Evolutionary conservation across 768 basidiomycete species (phyloP).

Genomic region (Leccinum subgranulosum): DNA sequence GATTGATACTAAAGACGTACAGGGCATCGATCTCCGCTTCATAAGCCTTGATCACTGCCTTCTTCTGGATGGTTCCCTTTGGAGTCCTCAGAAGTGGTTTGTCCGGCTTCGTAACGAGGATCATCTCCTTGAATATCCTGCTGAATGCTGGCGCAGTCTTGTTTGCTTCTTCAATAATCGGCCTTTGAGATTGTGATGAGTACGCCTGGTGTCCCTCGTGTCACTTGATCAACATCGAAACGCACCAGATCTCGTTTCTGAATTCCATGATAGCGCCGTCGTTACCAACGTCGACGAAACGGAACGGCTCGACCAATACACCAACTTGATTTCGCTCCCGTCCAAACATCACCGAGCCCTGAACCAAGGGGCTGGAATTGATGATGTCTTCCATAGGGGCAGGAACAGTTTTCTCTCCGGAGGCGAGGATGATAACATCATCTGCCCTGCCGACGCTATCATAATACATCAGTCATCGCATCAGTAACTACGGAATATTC

Average conservation of each 20-base stretch:
- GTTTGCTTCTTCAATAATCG: conserved; percentile 40
- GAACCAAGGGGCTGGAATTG: conserved; percentile 17
- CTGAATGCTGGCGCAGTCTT: conserved; percentile 35
- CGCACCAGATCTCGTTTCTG: conserved; percentile 24
- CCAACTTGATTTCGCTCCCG: conserved; percentile 30
- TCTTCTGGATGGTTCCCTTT: conserved; percentile 23
- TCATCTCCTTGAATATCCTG: conserved; percentile 50
- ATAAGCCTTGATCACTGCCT: conserved; percentile 17
- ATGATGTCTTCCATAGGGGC: conserved; percentile 30
- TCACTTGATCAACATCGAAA: background rate
- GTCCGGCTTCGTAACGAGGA: conserved; percentile 36
- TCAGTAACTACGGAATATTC: background rate
- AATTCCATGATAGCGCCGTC: conserved; percentile 10
- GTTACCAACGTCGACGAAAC: conserved; percentile 12
- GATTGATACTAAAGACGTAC: conserved; percentile 4
- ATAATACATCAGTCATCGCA: background rate
- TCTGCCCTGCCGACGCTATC: conserved; percentile 38
- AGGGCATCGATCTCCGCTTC: conserved; percentile 18
- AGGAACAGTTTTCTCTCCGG: conserved; percentile 34
- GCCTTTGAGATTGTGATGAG: conserved; percentile 21
- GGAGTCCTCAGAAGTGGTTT: conserved; percentile 41
- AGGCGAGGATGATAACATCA: conserved; percentile 31
- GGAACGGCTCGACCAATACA: conserved; percentile 28
- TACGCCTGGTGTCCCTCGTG: background rate
- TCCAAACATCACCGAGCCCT: conserved; percentile 31